Evolutionary conservation across 2,329 filamentous ascomycete genomes (phyloP), one percentile per base, ranked within the genome.

Genomic region (Fusarium pseudoanthophilum): DNA sequence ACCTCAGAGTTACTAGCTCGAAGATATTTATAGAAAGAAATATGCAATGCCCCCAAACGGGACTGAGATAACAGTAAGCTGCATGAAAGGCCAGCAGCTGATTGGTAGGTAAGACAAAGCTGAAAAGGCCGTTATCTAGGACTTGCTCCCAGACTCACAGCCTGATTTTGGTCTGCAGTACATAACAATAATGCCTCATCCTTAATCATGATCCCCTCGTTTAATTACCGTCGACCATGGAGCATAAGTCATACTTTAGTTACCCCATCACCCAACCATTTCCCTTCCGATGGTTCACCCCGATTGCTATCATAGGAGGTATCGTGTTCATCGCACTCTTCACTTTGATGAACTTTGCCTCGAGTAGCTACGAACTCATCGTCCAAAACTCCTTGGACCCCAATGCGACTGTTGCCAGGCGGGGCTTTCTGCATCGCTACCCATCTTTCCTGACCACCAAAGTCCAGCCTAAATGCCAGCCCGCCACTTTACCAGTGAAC

Each of bases 1-100:
- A 3, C 3, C 10, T 16, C 2, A 16, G 20, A 39, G 7, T 21
- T 3, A 16, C 14, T 20, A 2, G 0, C 34, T 7, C 2, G 21
- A 26, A 9, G 24, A 39, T 28, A 53, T 28, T 39, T n/a, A 28
- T 53, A 53, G 34, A n/a, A 52, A 28, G 32, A 37, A 53, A 16
- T 13, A 52, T 52, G 48, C 6, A 4, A 26, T 24, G 24, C 14
- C 34, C 34, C 10, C 7, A 53, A 37, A 28, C 1, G 0, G 20
- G 51, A 37, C 34, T 26, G 14, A 26, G 2, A 53, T 16, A 14
- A 0, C 5, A 37, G 24, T 53, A 37, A 39, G 51, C 51, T 21
- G 24, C 24, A 37, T 39, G 7, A 16, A 16, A 53, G 5, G 5
- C 10, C 7, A 28, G 4, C 10, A 16, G 24, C 10, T 37, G 11